Base-by-base conservation (phyloP, 1,139 yeast genomes). In the Lodderomyces oxycetoniae region DNA sequence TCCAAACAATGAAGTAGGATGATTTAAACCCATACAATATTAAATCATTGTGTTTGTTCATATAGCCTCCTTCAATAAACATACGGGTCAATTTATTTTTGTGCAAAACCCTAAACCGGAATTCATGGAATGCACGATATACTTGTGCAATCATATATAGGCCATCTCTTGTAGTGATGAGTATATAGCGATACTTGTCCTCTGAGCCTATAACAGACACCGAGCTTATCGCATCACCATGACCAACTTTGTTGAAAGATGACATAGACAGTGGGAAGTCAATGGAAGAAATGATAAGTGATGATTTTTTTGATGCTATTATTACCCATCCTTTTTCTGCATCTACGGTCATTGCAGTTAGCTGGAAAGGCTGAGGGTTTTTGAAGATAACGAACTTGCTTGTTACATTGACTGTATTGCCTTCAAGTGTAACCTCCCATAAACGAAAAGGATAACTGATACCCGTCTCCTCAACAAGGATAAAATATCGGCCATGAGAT, bases 11-110 rank as follows among this genome's bases (percentile, higher is more conserved):
- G 52, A 91, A 88, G 34, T 71, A 62, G 32, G 83, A 81, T 1
- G 93, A 85, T 44, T 79, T 78, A 64, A 91, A 91, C 0, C 97
- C 97, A 50, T 77, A 85, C 2, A 85, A 57, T 3, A 84, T 59
- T 32, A 80, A 59, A 34, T 81, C 78, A 34, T 77, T 74, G 9
- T 62, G 49, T 7, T 19, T 10, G 26, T 24, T 14, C 26, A 77
- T 57, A 37, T 64, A 64, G 0, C 79, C 76, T 3, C 95, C 95
- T 57, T 88, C 96, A 5, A 89, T 59, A 40, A 80, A 81, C 0
- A 96, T 96, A 42, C 79, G 73, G 19, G 84, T 71, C 2, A 83
- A 57, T 48, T 77, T 79, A 52, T 84, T 86, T 24, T 76, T 68
- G 34, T 75, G 85, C 2, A 75, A 47, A 5, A 73, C 57, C 3